Conservation (phyloP, 768 basidiomycete genomes). For the Mycena pura region DNA sequence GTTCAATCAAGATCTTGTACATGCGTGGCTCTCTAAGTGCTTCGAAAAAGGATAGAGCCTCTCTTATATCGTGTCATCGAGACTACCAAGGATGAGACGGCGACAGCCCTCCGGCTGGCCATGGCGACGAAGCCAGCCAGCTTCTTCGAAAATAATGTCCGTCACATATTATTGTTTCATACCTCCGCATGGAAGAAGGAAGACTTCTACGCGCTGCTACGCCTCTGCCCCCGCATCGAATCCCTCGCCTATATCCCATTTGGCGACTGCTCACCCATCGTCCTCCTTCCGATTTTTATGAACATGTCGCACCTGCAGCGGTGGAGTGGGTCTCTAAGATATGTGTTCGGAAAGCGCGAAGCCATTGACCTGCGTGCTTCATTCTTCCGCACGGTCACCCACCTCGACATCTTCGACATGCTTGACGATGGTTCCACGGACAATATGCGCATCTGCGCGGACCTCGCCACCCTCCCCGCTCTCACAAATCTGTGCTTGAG, state of each 20-base stretch:
- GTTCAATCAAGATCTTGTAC: neutral
- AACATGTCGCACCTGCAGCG: neutral
- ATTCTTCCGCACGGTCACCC: constrained; percentile 1
- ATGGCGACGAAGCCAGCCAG: neutral
- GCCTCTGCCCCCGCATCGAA: neutral
- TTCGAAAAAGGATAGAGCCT: constrained; percentile 10
- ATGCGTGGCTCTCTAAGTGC: neutral
- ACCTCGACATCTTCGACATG: neutral
- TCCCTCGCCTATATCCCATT: neutral
- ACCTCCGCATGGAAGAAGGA: neutral
- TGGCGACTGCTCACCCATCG: neutral
- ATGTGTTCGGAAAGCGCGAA: neutral
- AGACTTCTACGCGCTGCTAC: neutral
- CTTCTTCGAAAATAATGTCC: neutral
- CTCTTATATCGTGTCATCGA: constrained; percentile 2
- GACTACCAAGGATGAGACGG: neutral
- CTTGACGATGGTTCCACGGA: neutral
- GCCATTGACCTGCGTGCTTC: neutral
- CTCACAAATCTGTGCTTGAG: constrained; percentile 15
- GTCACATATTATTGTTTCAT: neutral
- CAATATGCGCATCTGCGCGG: neutral
- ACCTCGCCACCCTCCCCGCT: neutral
- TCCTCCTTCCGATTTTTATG: neutral
- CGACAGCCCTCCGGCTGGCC: neutral
- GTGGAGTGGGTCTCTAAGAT: neutral